Percentiles rank a stretch among this genome's conserved stretches.
These are phyloP conservation scores for Globisporangium mamillatum DNA, from an alignment of 352 stramenopile genomes.

Conservation along the genomic window DNA sequence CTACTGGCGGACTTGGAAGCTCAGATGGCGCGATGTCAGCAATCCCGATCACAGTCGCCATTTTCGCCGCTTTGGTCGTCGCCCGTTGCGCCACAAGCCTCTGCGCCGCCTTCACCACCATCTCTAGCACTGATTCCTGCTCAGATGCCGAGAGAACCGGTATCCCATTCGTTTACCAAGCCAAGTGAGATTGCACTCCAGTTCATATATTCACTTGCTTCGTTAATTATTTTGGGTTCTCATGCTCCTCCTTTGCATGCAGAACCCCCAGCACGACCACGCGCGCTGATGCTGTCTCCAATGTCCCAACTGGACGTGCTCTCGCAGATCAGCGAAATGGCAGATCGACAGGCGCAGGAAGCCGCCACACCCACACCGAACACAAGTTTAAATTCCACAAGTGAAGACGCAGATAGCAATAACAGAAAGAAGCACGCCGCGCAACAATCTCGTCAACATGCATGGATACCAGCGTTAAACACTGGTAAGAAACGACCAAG, in stretches of 20 bases:
- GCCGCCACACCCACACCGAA: background rate
- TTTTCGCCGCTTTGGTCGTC: background rate
- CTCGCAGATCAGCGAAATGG: constrained; percentile 73
- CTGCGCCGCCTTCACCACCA: background rate
- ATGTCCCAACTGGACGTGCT: constrained; percentile 71
- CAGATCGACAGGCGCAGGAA: constrained; percentile 27
- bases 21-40: background rate
- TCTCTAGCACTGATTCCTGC: background rate
- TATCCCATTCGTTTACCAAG: background rate
- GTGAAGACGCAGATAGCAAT: background rate
- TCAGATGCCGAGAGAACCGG: background rate
- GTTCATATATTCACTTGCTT: background rate
- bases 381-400: constrained; percentile 5
- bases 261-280: background rate
- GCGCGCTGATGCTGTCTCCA: constrained; percentile 52
- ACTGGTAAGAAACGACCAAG: constrained; percentile 3
- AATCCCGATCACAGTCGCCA: background rate
- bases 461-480: constrained; percentile 23
- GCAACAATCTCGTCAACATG: constrained; percentile 9
- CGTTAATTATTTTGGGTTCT: background rate
- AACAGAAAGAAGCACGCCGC: background rate
- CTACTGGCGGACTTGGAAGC: background rate
- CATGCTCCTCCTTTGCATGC: background rate
- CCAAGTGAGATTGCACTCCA: background rate
- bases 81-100: background rate